Conservation (phyloP, 352 stramenopile species). For the Phytophthora sp. region DNA sequence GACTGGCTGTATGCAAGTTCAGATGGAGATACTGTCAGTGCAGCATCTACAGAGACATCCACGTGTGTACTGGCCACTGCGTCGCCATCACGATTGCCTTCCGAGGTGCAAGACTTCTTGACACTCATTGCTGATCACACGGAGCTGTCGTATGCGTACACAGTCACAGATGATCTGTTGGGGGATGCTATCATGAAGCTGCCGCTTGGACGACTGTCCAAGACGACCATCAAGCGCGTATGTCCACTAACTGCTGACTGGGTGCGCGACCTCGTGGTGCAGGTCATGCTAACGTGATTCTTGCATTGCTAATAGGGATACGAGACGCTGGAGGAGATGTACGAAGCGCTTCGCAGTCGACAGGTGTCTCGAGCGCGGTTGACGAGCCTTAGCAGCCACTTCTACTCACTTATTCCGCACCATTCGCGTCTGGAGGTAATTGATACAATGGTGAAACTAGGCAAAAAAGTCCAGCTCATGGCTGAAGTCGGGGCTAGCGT, state of each 20-base stretch:
- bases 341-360: slow-evolving; percentile 55
- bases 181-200: slow-evolving; percentile 54
- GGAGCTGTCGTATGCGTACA: slow-evolving; percentile 46
- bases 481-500: slow-evolving; percentile 55
- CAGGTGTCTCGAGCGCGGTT: slow-evolving; percentile 45
- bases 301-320: slow-evolving; percentile 47
- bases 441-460: slow-evolving; percentile 74
- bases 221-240: slow-evolving; percentile 68
- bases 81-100: slow-evolving; percentile 50
- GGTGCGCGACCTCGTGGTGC: too few species aligned
- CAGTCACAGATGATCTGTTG: slow-evolving; percentile 43
- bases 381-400: slow-evolving; percentile 62
- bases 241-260: slow-evolving; percentile 7
- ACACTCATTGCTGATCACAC: slow-evolving; percentile 52
- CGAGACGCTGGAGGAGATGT: slow-evolving; percentile 65
- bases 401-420: slow-evolving; percentile 74
- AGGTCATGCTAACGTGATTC: slow-evolving; percentile 8
- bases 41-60: slow-evolving; percentile 9
- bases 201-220: slow-evolving; percentile 57
- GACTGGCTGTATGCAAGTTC: slow-evolving; percentile 39
- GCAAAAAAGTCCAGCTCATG: slow-evolving; percentile 65
- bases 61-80: slow-evolving; percentile 29
- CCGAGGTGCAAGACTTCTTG: slow-evolving; percentile 58
- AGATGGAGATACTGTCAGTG: slow-evolving; percentile 20
- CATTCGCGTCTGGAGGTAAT: slow-evolving; percentile 56